Evolutionary conservation across 2,329 filamentous ascomycete genomes (phyloP).

Genomic region (Colletotrichum sp.): DNA sequence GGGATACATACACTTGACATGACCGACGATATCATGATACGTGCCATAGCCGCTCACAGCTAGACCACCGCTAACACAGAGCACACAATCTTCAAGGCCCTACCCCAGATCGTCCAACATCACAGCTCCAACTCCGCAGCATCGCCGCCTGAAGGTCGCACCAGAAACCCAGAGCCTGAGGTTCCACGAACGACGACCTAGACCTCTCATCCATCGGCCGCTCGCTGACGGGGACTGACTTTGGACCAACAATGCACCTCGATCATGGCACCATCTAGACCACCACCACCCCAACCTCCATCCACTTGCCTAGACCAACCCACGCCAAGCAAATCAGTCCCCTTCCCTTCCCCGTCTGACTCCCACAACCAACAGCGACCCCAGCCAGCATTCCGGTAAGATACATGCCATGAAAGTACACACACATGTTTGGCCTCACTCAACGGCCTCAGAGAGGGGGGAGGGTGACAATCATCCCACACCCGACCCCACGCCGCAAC

Average conservation of each 20-base stretch:
- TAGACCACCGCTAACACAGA: not conserved
- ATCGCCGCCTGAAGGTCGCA: not conserved
- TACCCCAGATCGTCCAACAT: not conserved
- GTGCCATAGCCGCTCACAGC: not conserved
- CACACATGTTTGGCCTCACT: not conserved
- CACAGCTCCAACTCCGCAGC: not conserved
- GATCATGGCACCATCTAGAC: not conserved
- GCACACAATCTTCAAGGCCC: not conserved
- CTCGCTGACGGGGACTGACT: not conserved
- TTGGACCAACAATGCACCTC: not conserved
- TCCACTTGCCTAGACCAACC: not conserved
- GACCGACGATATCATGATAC: not conserved
- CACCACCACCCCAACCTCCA: not conserved
- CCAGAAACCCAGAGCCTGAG: not conserved
- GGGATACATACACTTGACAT: not conserved
- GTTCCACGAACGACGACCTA: not conserved
- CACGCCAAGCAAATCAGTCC: not conserved
- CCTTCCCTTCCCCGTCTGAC: not conserved
- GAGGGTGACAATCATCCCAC: not conserved
- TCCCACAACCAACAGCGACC: not conserved
- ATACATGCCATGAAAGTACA: not conserved
- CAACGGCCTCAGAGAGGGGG: not conserved
- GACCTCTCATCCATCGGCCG: not conserved
- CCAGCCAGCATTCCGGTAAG: not conserved
- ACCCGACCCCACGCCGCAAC: not conserved